Percentiles rank a stretch among this genome's conserved stretches.
These are phyloP conservation scores for Aquilaria yunnanensis DNA, from an alignment of 345 rosid species.

Conservation along the genomic window DNA sequence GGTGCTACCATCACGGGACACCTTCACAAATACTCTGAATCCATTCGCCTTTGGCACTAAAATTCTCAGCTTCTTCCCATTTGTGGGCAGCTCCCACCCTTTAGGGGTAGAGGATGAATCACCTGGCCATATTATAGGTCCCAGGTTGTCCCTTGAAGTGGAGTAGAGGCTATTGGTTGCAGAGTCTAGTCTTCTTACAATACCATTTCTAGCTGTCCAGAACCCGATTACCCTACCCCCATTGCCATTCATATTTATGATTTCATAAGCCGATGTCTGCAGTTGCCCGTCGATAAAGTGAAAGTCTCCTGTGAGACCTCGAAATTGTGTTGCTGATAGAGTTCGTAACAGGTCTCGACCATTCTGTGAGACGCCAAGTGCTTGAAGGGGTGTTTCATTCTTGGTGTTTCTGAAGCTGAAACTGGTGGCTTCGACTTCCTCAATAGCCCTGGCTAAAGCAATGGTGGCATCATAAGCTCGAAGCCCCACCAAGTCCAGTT, in stretches of 20 bases:
- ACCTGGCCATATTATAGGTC: slow-evolving; percentile 29
- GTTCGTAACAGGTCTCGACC: slow-evolving; percentile 27
- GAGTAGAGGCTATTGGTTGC: slow-evolving; percentile 7
- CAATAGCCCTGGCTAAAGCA: slow-evolving; percentile 37
- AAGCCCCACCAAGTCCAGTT: slow-evolving; percentile 25
- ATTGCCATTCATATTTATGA: slow-evolving; percentile 29
- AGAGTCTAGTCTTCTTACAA: slow-evolving; percentile 2
- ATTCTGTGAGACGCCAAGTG: slow-evolving; percentile 28
- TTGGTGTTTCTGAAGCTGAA: slow-evolving; percentile 12
- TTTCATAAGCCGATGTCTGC: slow-evolving; percentile 25
- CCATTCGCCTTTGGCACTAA: slow-evolving; percentile 34
- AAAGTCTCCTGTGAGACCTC: slow-evolving; percentile 32
- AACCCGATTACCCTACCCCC: slow-evolving; percentile 26
- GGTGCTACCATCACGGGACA: slow-evolving; percentile 19
- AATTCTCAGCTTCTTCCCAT: slow-evolving; percentile 26
- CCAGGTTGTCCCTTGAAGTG: slow-evolving; percentile 15
- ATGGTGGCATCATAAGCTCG: slow-evolving; percentile 38
- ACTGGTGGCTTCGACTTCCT: slow-evolving; percentile 22
- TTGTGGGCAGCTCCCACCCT: slow-evolving; percentile 41
- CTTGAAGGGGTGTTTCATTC: slow-evolving; percentile 23
- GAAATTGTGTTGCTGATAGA: slow-evolving; percentile 22
- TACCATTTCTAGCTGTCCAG: slow-evolving; percentile 26
- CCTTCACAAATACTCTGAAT: slow-evolving; percentile 30
- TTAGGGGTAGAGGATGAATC: slow-evolving; percentile 16
- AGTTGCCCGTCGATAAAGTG: slow-evolving; percentile 22